Evolutionary conservation across 768 basidiomycete genomes (phyloP).

Genomic region (Mycena alexandri): DNA sequence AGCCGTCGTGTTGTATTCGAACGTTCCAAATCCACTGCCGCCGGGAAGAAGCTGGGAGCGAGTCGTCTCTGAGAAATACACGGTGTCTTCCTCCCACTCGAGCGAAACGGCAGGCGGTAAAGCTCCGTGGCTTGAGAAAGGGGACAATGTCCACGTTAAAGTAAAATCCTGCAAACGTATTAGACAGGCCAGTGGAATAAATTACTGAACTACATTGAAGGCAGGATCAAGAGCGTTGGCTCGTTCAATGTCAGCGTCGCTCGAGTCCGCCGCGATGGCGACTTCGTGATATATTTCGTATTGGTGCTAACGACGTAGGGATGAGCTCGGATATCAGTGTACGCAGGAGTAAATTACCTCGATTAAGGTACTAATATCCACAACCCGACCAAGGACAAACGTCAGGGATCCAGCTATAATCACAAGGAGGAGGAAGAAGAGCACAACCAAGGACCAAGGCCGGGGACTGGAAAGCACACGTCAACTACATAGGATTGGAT

Average conservation of each 20-base stretch:
- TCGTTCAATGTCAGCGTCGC: slow-evolving; percentile 49
- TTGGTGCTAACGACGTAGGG: slow-evolving; percentile 47
- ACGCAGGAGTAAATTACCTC: slow-evolving; percentile 40
- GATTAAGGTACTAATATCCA: slow-evolving; percentile 49
- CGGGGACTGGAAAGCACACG: slow-evolving; percentile 43
- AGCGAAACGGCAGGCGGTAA: slow-evolving; percentile 52
- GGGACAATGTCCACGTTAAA: slow-evolving; percentile 56
- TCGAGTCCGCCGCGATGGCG: slow-evolving; percentile 50
- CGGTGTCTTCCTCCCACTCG: slow-evolving; percentile 46
- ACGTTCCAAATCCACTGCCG: slow-evolving; percentile 56
- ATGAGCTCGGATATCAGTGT: neutral
- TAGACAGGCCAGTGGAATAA: neutral
- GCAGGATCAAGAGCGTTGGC: slow-evolving; percentile 43
- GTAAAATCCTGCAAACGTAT: slow-evolving; percentile 43
- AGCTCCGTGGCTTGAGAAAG: slow-evolving; percentile 51
- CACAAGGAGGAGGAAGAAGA: slow-evolving; percentile 53
- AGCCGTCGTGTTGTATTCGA: slow-evolving; percentile 43
- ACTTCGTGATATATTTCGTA: slow-evolving; percentile 49
- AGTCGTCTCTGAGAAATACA: slow-evolving; percentile 55
- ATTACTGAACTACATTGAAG: slow-evolving; percentile 45
- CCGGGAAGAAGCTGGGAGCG: slow-evolving; percentile 48
- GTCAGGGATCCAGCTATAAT: slow-evolving; percentile 44
- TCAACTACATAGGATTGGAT: neutral
- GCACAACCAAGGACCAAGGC: slow-evolving; percentile 53
- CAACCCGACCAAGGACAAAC: slow-evolving; percentile 54